Evolutionary conservation across 2,329 filamentous ascomycete species (phyloP).

Genomic region (Colletotrichum musae): DNA sequence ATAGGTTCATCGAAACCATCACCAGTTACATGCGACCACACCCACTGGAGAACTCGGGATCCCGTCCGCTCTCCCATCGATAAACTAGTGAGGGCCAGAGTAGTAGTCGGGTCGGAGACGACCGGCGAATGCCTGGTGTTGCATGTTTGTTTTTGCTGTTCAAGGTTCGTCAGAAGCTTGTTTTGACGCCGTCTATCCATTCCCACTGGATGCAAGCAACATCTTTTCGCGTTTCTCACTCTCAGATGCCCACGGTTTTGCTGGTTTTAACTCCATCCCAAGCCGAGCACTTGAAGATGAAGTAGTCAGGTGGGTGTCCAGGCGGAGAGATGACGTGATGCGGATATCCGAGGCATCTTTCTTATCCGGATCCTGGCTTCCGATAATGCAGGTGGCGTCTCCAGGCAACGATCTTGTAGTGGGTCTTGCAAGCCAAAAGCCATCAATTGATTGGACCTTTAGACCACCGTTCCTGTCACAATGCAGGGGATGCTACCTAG

Average conservation of each 20-base stretch:
- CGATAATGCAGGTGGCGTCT: constrained; percentile 8
- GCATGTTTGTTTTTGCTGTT: constrained; percentile 20
- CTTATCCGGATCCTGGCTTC: constrained; percentile 13
- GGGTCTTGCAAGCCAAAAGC: not conserved
- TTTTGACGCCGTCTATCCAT: too few species aligned
- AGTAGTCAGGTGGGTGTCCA: not conserved
- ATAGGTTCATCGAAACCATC: not conserved
- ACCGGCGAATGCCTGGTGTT: constrained; percentile 39
- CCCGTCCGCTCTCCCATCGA: constrained; percentile 41
- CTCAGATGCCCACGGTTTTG: too few species aligned
- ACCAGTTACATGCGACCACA: constrained; percentile 34
- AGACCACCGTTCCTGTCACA: constrained; percentile 7
- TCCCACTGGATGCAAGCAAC: not conserved
- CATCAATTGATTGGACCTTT: constrained; percentile 9
- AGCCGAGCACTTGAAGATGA: not conserved
- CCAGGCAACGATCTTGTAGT: constrained; percentile 22
- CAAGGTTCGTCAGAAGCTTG: not conserved
- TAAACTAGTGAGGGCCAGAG: constrained; percentile 40
- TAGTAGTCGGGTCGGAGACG: constrained; percentile 41
- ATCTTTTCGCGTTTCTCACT: not conserved
- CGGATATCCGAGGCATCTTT: constrained; percentile 23
- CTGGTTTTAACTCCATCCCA: too few species aligned
- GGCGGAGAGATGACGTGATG: constrained; percentile 19
- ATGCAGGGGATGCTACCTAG: constrained; percentile 11
- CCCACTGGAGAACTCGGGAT: constrained; percentile 40